Base-by-base conservation (phyloP, 2,329 filamentous ascomycete species). In the Hypoxylon sp. region DNA sequence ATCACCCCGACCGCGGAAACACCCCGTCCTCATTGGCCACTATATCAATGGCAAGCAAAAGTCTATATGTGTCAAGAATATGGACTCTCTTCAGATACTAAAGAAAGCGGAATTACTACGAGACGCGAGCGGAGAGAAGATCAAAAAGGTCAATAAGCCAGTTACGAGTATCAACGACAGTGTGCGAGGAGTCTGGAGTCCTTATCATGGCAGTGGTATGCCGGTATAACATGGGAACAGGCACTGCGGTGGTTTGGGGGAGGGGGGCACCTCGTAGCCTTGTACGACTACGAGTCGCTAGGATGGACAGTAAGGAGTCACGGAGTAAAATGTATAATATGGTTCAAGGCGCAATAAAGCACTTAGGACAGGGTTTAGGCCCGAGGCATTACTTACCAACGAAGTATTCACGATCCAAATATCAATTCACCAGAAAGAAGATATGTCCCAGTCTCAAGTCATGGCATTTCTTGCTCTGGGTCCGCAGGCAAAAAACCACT, bases 1-100 rank as follows among this genome's bases (percentile, higher is more conserved):
- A 63, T 96, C 94, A 39, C 95, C 94, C 17, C 90, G 94, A 70
- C 94, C 94, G n/a, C 84, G 89, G 71, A 91, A 91, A 75, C 94
- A 98, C 79, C 95, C 95, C 37, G 87, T 97, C 66, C 88, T 99
- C 72, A 88, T 90, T 72, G 95, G 93, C 60, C 87, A 92, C 79
- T 99, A 97, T 80, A 92, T 98, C 83, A 98, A 97, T 78, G 94
- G 94, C 66, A 85, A 88, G 26, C 85, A 91, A 66, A 95, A 95
- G 78, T 86, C 92, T 8, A 87, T 98, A 54, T 97, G 94, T 78
- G 93, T 98, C 59, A 87, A 91, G 71, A 98, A 97, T 73, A 79
- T 97, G 75, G 89, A 93, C 71, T 87, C 89, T 28, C 86, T 90
- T 63, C 90, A 97, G 77, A 90, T 99, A 37, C 76, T 94, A 57